Percentiles rank a stretch among this genome's conserved stretches.
phyloP scores from a whole-genome alignment of 2,329 filamentous ascomycete genomes.

The Dryadomyces quercivorus region DNA sequence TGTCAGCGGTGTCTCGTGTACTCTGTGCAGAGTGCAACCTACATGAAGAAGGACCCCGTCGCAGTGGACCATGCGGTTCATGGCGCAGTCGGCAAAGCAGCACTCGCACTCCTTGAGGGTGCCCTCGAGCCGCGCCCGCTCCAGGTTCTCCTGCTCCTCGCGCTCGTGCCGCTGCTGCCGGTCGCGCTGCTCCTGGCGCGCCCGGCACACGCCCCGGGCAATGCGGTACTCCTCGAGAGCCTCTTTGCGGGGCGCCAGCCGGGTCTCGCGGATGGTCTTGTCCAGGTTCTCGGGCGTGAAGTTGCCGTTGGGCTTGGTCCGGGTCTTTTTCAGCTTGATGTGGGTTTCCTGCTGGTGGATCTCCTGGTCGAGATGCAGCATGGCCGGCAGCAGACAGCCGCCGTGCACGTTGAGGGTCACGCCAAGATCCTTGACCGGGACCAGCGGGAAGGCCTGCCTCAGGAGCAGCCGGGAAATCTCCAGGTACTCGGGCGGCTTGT shows the following conservation, averaged over 20 bases:
- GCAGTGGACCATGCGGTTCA: constrained; percentile 60
- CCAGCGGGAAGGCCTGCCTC: constrained; percentile 21
- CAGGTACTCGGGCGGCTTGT: constrained; percentile 10
- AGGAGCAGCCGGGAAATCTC: constrained; percentile 17
- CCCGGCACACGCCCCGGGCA: constrained; percentile 19
- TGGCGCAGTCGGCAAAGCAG: constrained; percentile 55
- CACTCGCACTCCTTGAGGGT: constrained; percentile 57
- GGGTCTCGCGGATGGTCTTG: constrained; percentile 8
- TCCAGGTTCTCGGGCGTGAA: constrained; percentile 13
- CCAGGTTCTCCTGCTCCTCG: constrained; percentile 28
- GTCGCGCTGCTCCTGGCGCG: constrained; percentile 13
- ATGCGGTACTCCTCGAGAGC: constrained; percentile 27
- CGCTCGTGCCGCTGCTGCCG: constrained; percentile 17
- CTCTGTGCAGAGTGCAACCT: constrained; percentile 7
- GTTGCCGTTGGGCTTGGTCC: constrained; percentile 9
- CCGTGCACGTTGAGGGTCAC: constrained; percentile 13
- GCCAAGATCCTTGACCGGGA: constrained; percentile 17
- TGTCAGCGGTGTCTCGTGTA: neutral
- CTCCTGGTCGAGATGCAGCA: constrained; percentile 19
- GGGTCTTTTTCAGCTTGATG: constrained; percentile 19
- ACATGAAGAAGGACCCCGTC: constrained; percentile 41
- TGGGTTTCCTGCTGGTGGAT: constrained; percentile 10
- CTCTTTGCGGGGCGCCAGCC: constrained; percentile 13
- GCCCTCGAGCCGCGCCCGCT: constrained; percentile 31
- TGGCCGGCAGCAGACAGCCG: constrained; percentile 22